Evolutionary conservation across 345 rosid genomes (phyloP).

Genomic region (Linum usitatissimum): DNA sequence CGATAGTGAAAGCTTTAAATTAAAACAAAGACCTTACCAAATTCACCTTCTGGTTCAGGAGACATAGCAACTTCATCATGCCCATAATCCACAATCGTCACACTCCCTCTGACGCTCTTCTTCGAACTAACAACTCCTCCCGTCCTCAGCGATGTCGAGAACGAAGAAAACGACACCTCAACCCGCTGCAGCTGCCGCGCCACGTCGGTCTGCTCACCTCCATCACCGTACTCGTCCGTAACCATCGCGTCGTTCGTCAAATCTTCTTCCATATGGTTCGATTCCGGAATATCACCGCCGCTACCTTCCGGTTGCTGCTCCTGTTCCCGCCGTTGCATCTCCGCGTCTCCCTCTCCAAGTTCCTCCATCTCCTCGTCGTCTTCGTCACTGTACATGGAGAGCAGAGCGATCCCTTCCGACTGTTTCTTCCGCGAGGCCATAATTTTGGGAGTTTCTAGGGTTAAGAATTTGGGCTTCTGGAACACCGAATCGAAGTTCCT

Average conservation of each 20-base stretch:
- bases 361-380: conserved; percentile 85
- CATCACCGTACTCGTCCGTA: conserved; percentile 16
- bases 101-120: conserved; percentile 28
- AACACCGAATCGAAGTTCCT: background rate
- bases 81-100: conserved; percentile 54
- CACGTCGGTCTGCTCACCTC: conserved; percentile 7
- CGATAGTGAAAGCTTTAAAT: background rate
- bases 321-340: conserved; percentile 9
- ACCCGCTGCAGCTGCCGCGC: conserved; percentile 18
- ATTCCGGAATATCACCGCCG: conserved; percentile 21
- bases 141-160: conserved; percentile 12
- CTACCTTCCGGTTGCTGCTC: conserved; percentile 12
- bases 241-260: conserved; percentile 12
- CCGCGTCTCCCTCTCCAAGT: conserved; percentile 12
- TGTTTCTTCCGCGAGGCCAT: conserved; percentile 68
- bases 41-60: conserved; percentile 53
- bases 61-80: conserved; percentile 64
- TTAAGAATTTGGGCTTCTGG: background rate
- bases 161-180: conserved; percentile 14
- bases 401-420: conserved; percentile 70
- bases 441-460: background rate
- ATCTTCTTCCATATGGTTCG: conserved; percentile 28
- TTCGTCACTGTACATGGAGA: conserved; percentile 69
- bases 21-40: conserved; percentile 5
- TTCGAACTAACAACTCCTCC: conserved; percentile 8